Conservation (phyloP, 257 asterid genomes). For the Ilex asprella region DNA sequence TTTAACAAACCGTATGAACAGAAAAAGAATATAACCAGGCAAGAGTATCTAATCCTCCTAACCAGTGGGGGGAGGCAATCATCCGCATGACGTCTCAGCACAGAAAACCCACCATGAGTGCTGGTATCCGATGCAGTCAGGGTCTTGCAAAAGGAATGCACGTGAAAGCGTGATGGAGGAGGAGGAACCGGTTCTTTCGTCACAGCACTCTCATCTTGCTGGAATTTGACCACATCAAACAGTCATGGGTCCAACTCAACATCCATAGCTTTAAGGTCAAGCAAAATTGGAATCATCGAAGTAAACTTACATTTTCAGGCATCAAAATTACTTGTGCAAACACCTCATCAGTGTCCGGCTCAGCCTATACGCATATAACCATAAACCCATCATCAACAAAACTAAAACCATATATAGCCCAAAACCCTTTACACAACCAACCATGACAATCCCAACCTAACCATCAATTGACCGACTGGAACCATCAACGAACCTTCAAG, state of each 20-base stretch:
- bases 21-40: neutral
- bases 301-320: conserved; percentile 65
- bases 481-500: conserved; percentile 48
- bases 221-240: conserved; percentile 11
- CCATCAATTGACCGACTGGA: too few relatives aligned
- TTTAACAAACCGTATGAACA: neutral
- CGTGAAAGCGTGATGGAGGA: conserved; percentile 58
- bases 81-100: conserved; percentile 91
- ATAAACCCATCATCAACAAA: conserved; percentile 3
- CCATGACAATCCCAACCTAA: neutral
- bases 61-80: conserved; percentile 95
- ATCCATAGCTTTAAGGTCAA: neutral
- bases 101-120: conserved; percentile 98
- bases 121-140: conserved; percentile 97
- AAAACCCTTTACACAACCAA: neutral
- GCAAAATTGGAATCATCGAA: too few relatives aligned
- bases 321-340: conserved; percentile 81
- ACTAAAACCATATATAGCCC: neutral
- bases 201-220: conserved; percentile 75
- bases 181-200: conserved; percentile 58
- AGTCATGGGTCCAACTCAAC: neutral
- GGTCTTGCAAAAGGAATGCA: conserved; percentile 89
- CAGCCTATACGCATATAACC: conserved; percentile 48
- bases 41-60: conserved; percentile 16
- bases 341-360: conserved; percentile 94